Evolutionary conservation across 2,329 filamentous ascomycete species (phyloP), one percentile per base, ranked within the genome.

Genomic region (Arthrobotrys megalospora): DNA sequence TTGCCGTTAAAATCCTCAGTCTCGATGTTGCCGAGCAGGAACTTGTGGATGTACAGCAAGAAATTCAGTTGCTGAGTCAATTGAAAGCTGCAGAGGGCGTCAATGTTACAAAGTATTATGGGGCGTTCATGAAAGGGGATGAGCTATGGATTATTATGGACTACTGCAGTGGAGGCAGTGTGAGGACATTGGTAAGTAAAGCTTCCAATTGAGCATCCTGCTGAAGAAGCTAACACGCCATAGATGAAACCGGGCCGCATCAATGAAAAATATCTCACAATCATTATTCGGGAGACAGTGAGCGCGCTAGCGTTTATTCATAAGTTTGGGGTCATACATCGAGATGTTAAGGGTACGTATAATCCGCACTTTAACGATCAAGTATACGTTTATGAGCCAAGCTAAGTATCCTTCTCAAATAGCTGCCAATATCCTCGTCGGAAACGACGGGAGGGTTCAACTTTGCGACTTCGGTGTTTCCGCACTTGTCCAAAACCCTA

Each of bases 131-230:
- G 7, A 90, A 95, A 43, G 91, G 92, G 48, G 90, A 92, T 81
- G 89, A 93, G 77, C 91, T 96, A 85, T 96, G 93, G 93, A 93
- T 96, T 86, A 90, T 96, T 70, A 94, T 92, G 76, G 92, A 96
- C 85, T 94, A 94, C 84, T 94, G 93, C 81, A 92, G 91, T 5
- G 93, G 93, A 79, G 93, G 93, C 60, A 96, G 93, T 83, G 91
- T 96, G 83, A 91, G 89, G 80, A 94, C 88, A 79, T 88, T 89
- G 85, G 88, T 82, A 85, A 87, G 79, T 83, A 86, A 43, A 85
- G 86, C 83, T 58, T 14, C 32, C 16, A 11, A 21, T 21, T 14
- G 41, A 85, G 70, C 85, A 86, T 87, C 69, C 86, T 86, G 71
- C 85, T 3, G 7, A 32, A 36, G 80, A 58, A 48, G 45, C 63